Base-by-base conservation (phyloP, 2,329 filamentous ascomycete species). In the Pseudogymnoascus sp. region DNA sequence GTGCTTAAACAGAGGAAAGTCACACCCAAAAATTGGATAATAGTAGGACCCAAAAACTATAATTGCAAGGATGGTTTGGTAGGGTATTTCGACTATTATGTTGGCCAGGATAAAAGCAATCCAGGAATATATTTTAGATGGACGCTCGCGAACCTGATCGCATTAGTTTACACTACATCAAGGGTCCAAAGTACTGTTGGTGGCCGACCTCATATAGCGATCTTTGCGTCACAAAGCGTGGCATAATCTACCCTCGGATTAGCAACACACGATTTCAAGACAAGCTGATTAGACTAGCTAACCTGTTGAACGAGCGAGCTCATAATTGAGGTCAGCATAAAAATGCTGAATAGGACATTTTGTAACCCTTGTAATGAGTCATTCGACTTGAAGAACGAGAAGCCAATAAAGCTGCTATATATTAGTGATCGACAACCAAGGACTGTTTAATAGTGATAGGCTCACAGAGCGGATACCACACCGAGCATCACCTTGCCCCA, bases 31-130 rank as follows among this genome's bases (percentile, higher is more conserved):
- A 30, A 30, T 30, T 30, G 28, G 28, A 30, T 30, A 30, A 30
- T 30, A 30, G 28, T 30, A 30, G 9, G 81, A 86, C 69, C 90
- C 81, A 78, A 79, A 94, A 78, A 91, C 87, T 68, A 93, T 76
- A 22, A 86, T 80, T 1, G 84, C 83, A 80, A 89, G 87, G 59
- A 92, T 75, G 0, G 84, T 81, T 72, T 93, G 90, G 85, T 89
- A 95, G 0, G 91, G 90, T 3, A 96, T 78, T 73, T 95, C 91
- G 63, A 92, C 89, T 33, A 91, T 76, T 66, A 95, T 88, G 16
- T 58, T 19, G n/a, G 52, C 16, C 6, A 58, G 52, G n/a, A 58
- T 58, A 14, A 58, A 58, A 30, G 25, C 52, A 7, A 16, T 22
- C 52, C 52, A 58, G 84, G 52, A 58, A 14, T 58, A 58, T 16